phyloP scores from a whole-genome alignment of 768 basidiomycete species.

The Agrocybe chaxingu region DNA sequence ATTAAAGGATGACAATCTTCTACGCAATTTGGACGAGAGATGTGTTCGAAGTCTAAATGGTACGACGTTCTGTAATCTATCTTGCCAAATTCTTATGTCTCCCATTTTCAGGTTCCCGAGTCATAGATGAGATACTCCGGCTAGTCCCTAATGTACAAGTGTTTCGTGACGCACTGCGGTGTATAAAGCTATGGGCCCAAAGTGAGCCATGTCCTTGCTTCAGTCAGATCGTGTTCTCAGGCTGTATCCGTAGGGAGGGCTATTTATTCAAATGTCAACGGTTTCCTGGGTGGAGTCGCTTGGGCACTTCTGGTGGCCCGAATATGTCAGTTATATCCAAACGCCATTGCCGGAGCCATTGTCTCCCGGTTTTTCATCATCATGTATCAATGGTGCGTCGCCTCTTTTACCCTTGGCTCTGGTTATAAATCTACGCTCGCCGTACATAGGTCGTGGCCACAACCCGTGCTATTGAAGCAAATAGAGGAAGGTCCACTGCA shows the following conservation, averaged over 20 bases:
- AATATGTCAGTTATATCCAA: conserved; percentile 98
- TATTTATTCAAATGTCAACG: conserved; percentile 97
- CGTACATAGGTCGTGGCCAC: conserved; percentile 87
- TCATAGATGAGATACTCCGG: conserved; percentile 93
- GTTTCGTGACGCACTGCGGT: conserved; percentile 91
- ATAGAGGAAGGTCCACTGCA: conserved; percentile 94
- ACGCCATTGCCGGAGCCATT: conserved; percentile 89
- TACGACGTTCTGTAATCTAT: conserved; percentile 21
- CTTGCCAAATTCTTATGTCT: conserved; percentile 10
- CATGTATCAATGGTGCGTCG: conserved; percentile 88
- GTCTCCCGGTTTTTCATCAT: conserved; percentile 98
- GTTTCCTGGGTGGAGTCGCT: conserved; percentile 96
- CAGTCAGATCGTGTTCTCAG: not conserved
- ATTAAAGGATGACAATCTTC: conserved; percentile 84
- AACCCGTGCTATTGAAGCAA: conserved; percentile 94
- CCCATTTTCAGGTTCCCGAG: conserved; percentile 70
- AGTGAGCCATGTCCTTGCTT: conserved; percentile 44
- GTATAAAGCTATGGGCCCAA: conserved; percentile 98
- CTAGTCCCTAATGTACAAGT: conserved; percentile 92
- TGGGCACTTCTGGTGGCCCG: conserved; percentile 99
- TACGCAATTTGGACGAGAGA: conserved; percentile 91
- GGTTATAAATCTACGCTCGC: conserved; percentile 5
- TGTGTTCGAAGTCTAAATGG: conserved; percentile 95
- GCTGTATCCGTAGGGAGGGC: conserved; percentile 64
- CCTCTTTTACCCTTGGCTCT: not conserved